phyloP scores from a whole-genome alignment of 257 asterid genomes.

The Ehretia macrophylla region DNA sequence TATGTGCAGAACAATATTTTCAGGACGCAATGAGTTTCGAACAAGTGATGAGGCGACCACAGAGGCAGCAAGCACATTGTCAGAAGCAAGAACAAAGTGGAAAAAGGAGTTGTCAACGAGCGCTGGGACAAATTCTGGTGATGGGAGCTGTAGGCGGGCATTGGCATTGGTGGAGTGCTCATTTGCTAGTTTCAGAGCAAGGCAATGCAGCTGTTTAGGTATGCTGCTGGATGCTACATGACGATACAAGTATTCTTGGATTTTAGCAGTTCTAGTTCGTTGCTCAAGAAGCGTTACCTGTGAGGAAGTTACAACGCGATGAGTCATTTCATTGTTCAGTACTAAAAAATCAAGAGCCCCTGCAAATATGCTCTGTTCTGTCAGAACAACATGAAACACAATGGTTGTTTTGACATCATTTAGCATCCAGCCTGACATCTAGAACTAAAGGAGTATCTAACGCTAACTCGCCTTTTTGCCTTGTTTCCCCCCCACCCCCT shows the following conservation, averaged over 20 bases:
- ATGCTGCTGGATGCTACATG: conserved; percentile 98
- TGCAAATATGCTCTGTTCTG: too few species aligned
- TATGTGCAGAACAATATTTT: conserved; percentile 61
- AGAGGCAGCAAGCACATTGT: conserved; percentile 81
- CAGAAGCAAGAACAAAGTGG: conserved; percentile 89
- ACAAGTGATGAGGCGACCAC: conserved; percentile 88
- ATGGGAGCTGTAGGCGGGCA: conserved; percentile 92
- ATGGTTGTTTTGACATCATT: too few species aligned
- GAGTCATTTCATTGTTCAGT: not conserved
- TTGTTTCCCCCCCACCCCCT: too few species aligned
- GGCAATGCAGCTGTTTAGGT: conserved; percentile 90
- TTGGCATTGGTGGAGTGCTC: conserved; percentile 81
- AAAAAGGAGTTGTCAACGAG: conserved; percentile 74
- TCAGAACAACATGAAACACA: too few species aligned
- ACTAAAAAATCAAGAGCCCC: too few species aligned
- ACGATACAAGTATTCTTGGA: conserved; percentile 90
- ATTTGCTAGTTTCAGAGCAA: conserved; percentile 65
- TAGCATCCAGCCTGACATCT: too few species aligned
- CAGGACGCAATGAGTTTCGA: conserved; percentile 61
- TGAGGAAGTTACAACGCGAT: conserved; percentile 6
- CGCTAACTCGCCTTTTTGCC: too few species aligned
- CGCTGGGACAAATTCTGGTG: conserved; percentile 77
- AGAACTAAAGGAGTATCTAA: too few species aligned
- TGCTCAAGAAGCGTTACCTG: conserved; percentile 78
- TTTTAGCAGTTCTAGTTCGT: conserved; percentile 79